A percentile compares a stretch with the other conserved stretches of the same genome.
Conservation (phyloP, 2,329 filamentous ascomycete species). For the Fusarium luffae region DNA sequence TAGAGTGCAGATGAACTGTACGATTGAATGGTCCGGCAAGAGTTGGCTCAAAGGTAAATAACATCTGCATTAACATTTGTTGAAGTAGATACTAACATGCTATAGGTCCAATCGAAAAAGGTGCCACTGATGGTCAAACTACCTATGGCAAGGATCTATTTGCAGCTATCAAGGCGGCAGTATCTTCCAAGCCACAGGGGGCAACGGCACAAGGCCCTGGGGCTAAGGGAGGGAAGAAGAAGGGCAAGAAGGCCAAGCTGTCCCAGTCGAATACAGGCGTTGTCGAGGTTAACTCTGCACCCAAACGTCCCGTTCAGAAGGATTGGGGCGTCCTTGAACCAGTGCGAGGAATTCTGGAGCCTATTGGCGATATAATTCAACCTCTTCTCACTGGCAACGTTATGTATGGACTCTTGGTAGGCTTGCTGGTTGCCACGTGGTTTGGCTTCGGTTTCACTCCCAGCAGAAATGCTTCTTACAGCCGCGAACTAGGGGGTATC, state of each 20-base stretch:
- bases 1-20: constrained; percentile 85
- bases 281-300: constrained; percentile 52
- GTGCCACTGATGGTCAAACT: constrained; percentile 88
- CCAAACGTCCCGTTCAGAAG: constrained; percentile 57
- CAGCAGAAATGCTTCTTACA: constrained; percentile 52
- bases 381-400: constrained; percentile 81
- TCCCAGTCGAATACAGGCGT: constrained; percentile 58
- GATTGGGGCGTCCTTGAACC: constrained; percentile 88
- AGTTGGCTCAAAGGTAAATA: constrained; percentile 92
- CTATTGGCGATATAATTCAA: constrained; percentile 74
- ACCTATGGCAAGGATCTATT: constrained; percentile 85
- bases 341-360: constrained; percentile 74
- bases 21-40: constrained; percentile 96
- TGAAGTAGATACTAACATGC: constrained; percentile 45
- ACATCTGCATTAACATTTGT: not conserved
- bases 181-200: constrained; percentile 72
- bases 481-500: constrained; percentile 45
- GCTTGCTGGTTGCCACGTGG: constrained; percentile 80
- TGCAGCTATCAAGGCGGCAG: constrained; percentile 76
- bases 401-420: constrained; percentile 77
- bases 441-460: constrained; percentile 69
- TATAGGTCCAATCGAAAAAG: constrained; percentile 92
- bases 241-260: constrained; percentile 63
- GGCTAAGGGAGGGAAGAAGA: constrained; percentile 69
- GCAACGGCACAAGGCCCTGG: constrained; percentile 58